phyloP scores from a whole-genome alignment of 345 rosid genomes.

The Corchorus olitorius region DNA sequence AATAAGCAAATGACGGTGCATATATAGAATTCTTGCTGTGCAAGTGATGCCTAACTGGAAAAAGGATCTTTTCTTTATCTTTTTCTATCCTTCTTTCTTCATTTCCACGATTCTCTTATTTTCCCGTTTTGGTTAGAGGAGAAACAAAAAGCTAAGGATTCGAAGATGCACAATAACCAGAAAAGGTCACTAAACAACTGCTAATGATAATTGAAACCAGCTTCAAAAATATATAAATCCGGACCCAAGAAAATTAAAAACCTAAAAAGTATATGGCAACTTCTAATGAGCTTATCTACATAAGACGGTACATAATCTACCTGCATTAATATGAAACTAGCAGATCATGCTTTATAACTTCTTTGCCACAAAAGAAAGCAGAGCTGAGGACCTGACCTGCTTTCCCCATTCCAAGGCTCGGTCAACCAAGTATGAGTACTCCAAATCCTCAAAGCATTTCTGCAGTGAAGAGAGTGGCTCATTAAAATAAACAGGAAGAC shows the following conservation, averaged over 20 bases:
- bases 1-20: not conserved
- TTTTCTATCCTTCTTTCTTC: not conserved
- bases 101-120: not conserved
- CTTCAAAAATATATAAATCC: not conserved
- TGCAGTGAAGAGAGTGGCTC: slow-evolving; percentile 97
- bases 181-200: not conserved
- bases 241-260: not conserved
- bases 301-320: slow-evolving; percentile 23
- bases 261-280: not conserved
- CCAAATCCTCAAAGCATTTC: slow-evolving; percentile 99
- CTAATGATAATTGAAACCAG: not conserved
- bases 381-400: slow-evolving; percentile 69
- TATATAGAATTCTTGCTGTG: not conserved
- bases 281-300: slow-evolving; percentile 5
- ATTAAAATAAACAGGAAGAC: slow-evolving; percentile 96
- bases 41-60: not conserved
- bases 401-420: slow-evolving; percentile 92
- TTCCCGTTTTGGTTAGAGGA: not conserved
- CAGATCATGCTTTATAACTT: slow-evolving; percentile 36
- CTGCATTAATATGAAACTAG: slow-evolving; percentile 27
- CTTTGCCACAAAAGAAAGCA: slow-evolving; percentile 37
- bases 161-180: not conserved
- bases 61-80: not conserved
- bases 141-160: not conserved
- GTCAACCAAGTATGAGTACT: slow-evolving; percentile 90